phyloP scores from a whole-genome alignment of 352 stramenopile genomes.

The Globisporangium megalacanthum region DNA sequence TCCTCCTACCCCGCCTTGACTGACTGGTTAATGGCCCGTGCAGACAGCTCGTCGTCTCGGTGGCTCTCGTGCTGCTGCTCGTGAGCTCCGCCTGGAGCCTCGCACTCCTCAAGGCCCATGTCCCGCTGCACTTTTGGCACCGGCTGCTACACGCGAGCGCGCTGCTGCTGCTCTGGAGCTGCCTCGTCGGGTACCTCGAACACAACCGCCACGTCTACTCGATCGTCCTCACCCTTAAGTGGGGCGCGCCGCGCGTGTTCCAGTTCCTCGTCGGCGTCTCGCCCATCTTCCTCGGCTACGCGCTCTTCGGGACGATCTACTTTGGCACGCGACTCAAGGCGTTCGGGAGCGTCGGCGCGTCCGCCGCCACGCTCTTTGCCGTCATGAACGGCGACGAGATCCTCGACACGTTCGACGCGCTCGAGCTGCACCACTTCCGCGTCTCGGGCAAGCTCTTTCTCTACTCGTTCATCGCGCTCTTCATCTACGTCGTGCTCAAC shows the following conservation, averaged over 20 bases:
- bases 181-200: conserved; percentile 80
- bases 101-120: conserved; percentile 58
- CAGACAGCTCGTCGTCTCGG: conserved; percentile 55
- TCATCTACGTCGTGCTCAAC: conserved; percentile 92
- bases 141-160: conserved; percentile 64
- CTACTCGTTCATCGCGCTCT: conserved; percentile 89
- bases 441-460: conserved; percentile 76
- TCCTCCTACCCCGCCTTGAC: neutral
- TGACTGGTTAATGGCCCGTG: conserved; percentile 2
- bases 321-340: conserved; percentile 77
- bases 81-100: conserved; percentile 71
- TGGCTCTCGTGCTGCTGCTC: conserved; percentile 47
- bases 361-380: conserved; percentile 82
- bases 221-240: conserved; percentile 87
- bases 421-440: conserved; percentile 61
- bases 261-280: conserved; percentile 87
- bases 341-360: conserved; percentile 63
- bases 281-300: conserved; percentile 85
- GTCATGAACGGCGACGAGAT: conserved; percentile 91
- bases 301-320: conserved; percentile 86
- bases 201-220: conserved; percentile 87
- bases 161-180: conserved; percentile 77
- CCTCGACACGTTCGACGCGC: conserved; percentile 86
- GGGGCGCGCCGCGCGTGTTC: conserved; percentile 70
- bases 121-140: conserved; percentile 72